These are phyloP conservation scores for Cenchrus americanus DNA, from an alignment of 176 grass and related monocot genomes.

Conservation along the genomic window DNA sequence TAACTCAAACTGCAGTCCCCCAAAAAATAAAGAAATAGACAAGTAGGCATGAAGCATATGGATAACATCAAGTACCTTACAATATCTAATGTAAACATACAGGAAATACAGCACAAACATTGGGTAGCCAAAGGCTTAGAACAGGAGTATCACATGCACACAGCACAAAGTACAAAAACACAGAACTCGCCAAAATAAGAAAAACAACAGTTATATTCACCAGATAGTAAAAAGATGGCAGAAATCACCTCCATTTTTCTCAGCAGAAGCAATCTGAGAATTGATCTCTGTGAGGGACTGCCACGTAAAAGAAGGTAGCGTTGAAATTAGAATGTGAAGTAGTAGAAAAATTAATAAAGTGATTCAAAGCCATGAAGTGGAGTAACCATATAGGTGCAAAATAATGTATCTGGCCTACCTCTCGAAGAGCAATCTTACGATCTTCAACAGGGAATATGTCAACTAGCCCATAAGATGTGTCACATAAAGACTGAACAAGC, in stretches of 20 bases:
- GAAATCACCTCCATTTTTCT: constrained; percentile 93
- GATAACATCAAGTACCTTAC: constrained; percentile 9
- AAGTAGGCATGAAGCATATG: constrained; percentile 3
- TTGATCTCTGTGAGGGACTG: constrained; percentile 91
- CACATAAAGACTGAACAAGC: constrained; percentile 92
- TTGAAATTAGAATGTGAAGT: constrained; percentile 23
- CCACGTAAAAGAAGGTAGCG: constrained; percentile 41
- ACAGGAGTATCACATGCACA: constrained; percentile 4
- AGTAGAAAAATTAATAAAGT: constrained; percentile 16
- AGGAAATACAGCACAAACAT: background rate
- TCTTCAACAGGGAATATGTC: constrained; percentile 97
- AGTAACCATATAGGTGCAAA: constrained; percentile 28
- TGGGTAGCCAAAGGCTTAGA: constrained; percentile 2
- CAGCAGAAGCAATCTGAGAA: constrained; percentile 71
- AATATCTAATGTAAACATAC: constrained; percentile 12
- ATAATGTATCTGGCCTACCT: constrained; percentile 54
- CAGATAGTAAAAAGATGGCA: constrained; percentile 38
- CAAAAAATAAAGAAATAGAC: constrained; percentile 1
- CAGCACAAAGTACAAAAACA: constrained; percentile 11
- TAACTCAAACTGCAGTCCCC: background rate
- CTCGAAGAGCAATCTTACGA: constrained; percentile 90
- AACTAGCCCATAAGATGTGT: constrained; percentile 94
- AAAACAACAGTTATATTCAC: constrained; percentile 7
- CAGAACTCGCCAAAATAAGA: background rate
- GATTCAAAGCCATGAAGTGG: background rate